These are phyloP conservation scores for Pilatotrama ljubarskyi DNA, from an alignment of 768 basidiomycete genomes.

Conservation along the genomic window DNA sequence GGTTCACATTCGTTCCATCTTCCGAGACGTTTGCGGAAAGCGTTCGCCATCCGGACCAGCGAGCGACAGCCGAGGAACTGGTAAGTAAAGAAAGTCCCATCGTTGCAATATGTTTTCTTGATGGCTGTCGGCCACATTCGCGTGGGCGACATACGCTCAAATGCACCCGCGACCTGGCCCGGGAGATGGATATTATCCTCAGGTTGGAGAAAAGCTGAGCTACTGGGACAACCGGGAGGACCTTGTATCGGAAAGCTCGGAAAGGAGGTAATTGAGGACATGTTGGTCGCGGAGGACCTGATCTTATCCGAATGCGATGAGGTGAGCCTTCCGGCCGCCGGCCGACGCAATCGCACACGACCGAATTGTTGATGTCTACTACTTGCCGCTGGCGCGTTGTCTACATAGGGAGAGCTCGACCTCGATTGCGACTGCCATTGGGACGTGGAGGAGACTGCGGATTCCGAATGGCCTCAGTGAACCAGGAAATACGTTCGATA, in stretches of 20 bases:
- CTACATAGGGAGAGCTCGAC: no score
- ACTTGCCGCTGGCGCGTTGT: no score
- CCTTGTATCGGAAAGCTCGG: background rate
- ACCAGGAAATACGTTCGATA: no score
- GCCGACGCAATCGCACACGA: no score
- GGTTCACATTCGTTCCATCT: background rate
- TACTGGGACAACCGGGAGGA: background rate
- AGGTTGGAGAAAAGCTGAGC: background rate
- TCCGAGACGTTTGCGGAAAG: background rate
- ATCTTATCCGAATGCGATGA: background rate
- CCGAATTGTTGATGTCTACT: no score
- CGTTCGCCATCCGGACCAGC: background rate
- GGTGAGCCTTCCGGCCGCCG: background rate
- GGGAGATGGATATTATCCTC: background rate
- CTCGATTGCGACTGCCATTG: no score
- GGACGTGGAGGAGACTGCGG: no score
- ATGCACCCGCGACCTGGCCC: background rate
- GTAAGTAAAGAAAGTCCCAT: background rate
- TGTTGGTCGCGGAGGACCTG: background rate
- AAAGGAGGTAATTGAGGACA: background rate
- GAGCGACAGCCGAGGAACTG: background rate
- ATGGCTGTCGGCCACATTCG: background rate
- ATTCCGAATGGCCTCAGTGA: no score
- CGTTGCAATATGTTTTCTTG: background rate
- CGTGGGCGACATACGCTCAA: background rate